Percentiles rank a stretch among this genome's conserved stretches.
Evolutionary conservation across 352 stramenopile species (phyloP).

Genomic region (Globisporangium takayamanum): DNA sequence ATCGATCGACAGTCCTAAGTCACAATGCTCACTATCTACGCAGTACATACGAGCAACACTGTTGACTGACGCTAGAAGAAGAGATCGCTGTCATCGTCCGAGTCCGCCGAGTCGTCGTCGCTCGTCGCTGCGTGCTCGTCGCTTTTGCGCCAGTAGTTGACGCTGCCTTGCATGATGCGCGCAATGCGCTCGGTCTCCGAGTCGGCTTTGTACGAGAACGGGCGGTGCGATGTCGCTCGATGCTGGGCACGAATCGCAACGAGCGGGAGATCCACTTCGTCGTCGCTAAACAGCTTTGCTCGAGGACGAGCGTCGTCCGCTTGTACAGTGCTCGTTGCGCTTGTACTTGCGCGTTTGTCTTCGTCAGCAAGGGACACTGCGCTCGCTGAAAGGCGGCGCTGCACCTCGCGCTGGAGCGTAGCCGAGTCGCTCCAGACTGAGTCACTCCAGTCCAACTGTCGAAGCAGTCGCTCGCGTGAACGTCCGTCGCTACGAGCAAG

Average conservation of each 20-base stretch:
- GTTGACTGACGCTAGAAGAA: constrained; percentile 12
- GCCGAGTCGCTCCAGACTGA: constrained; percentile 5
- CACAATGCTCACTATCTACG: too few relatives aligned
- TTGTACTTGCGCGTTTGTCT: too few relatives aligned
- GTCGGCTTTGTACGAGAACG: constrained; percentile 19
- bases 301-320: not conserved
- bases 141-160: constrained; percentile 54
- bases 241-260: not conserved
- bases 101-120: constrained; percentile 29
- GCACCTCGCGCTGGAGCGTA: constrained; percentile 11
- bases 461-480: not conserved
- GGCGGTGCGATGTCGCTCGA: not conserved
- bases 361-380: not conserved
- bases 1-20: too few relatives aligned
- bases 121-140: constrained; percentile 16
- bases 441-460: constrained; percentile 6
- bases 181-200: constrained; percentile 76
- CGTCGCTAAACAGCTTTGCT: constrained; percentile 2
- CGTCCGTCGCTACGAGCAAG: too few relatives aligned
- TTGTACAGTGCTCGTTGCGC: not conserved
- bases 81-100: constrained; percentile 14
- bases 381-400: constrained; percentile 5
- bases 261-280: not conserved
- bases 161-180: constrained; percentile 68
- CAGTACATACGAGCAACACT: too few relatives aligned